Percentiles rank a stretch among this genome's conserved stretches.
Conservation (phyloP, 805 yeast species). For the Priceomyces castillae region DNA sequence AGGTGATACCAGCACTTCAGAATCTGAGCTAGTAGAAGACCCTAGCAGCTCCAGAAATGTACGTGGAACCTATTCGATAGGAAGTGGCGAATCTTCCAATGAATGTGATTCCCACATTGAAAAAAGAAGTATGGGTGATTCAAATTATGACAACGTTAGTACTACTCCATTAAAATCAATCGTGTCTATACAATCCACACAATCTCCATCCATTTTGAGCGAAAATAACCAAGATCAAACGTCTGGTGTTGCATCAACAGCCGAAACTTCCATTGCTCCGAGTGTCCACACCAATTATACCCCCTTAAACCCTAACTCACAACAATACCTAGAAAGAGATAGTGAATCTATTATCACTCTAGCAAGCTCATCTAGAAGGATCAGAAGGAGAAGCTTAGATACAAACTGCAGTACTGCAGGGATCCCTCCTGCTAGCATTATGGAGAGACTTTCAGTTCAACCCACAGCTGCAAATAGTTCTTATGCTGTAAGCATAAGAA, state of each 20-base stretch:
- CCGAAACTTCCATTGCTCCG: constrained; percentile 51
- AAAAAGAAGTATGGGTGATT: constrained; percentile 14
- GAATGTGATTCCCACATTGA: constrained; percentile 9
- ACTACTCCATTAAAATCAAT: constrained; percentile 49
- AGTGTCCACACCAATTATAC: constrained; percentile 19
- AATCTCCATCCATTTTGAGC: constrained; percentile 39
- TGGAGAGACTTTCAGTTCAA: constrained; percentile 48
- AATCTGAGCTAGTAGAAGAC: constrained; percentile 1
- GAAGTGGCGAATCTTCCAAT: constrained; percentile 5
- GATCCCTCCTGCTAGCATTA: constrained; percentile 70
- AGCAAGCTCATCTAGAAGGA: constrained; percentile 39
- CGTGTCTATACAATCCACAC: constrained; percentile 39
- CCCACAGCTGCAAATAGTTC: constrained; percentile 29
- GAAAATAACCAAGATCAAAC: constrained; percentile 26
- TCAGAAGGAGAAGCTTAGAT: constrained; percentile 42
- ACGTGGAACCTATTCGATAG: constrained; percentile 3
- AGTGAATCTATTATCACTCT: constrained; percentile 43
- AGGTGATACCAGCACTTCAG: neutral
- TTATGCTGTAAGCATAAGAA: constrained; percentile 16
- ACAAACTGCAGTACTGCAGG: constrained; percentile 67
- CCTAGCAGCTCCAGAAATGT: neutral
- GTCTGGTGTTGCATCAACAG: constrained; percentile 43
- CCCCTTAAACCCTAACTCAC: constrained; percentile 2
- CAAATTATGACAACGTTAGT: constrained; percentile 39
- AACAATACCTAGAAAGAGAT: constrained; percentile 20